Percentiles rank a stretch among this genome's conserved stretches.
phyloP scores from a whole-genome alignment of 176 grass and related monocot species.

The Oryza glumipatula region DNA sequence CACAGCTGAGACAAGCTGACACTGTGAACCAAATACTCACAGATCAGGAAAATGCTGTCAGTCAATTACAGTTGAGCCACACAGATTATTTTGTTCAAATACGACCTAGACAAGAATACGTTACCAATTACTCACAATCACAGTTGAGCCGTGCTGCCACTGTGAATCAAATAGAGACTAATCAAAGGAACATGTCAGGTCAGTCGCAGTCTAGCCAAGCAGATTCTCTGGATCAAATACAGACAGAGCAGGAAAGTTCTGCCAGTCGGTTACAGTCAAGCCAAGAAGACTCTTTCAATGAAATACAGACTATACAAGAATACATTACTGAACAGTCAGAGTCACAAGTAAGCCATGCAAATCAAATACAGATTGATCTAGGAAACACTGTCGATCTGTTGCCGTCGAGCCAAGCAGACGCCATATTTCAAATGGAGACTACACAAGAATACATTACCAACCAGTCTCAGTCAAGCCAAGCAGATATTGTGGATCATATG shows the following conservation, averaged over 20 bases:
- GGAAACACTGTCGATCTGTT: background rate
- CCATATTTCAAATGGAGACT: slow-evolving; percentile 17
- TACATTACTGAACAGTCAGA: slow-evolving; percentile 9
- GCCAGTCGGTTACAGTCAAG: slow-evolving; percentile 14
- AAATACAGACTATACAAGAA: slow-evolving; percentile 28
- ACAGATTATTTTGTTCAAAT: background rate
- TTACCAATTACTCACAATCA: slow-evolving; percentile 10
- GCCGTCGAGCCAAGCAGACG: background rate
- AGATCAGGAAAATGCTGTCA: slow-evolving; percentile 30
- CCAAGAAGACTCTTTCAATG: slow-evolving; percentile 1
- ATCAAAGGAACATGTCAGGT: slow-evolving; percentile 1
- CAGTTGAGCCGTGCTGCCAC: slow-evolving; percentile 15
- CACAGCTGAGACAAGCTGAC: slow-evolving; percentile 32
- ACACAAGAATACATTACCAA: slow-evolving; percentile 4
- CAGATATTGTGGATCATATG: slow-evolving; percentile 18
- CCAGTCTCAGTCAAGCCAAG: slow-evolving; percentile 24
- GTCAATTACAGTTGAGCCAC: slow-evolving; percentile 21
- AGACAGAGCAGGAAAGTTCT: slow-evolving; percentile 21
- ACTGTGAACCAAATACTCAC: slow-evolving; percentile 5
- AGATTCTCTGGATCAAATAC: background rate
- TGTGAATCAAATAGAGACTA: slow-evolving; percentile 8
- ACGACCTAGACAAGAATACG: background rate
- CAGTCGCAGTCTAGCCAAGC: slow-evolving; percentile 16
- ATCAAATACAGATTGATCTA: slow-evolving; percentile 24
- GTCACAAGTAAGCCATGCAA: background rate